Evolutionary conservation across 495 filamentous ascomycete species (phyloP).

Genomic region (Aspergillus coremiiformis): DNA sequence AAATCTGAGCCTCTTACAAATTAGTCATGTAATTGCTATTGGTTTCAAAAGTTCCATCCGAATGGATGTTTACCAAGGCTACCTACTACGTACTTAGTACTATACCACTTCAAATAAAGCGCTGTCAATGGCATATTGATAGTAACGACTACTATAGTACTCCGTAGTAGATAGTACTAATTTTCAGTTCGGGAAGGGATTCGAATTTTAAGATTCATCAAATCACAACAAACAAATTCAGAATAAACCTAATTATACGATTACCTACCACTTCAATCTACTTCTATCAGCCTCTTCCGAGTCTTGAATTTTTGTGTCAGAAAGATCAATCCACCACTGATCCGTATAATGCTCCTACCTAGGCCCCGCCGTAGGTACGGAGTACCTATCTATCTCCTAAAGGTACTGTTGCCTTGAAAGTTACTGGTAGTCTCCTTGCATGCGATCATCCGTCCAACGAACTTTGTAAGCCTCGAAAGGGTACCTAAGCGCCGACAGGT

Average conservation of each 20-base stretch:
- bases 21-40: not conserved
- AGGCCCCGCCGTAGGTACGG: too few species aligned
- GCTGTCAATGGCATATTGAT: too few species aligned
- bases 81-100: too few species aligned
- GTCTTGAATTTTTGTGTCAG: not conserved
- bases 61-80: too few species aligned
- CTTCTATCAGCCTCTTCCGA: not conserved
- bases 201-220: too few species aligned
- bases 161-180: too few species aligned
- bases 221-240: too few species aligned
- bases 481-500: not conserved
- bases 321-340: not conserved
- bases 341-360: not conserved
- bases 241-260: too few species aligned
- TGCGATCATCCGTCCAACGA: not conserved
- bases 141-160: too few species aligned
- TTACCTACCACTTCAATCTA: not conserved
- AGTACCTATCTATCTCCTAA: not conserved
- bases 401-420: not conserved
- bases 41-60: too few species aligned
- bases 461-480: not conserved
- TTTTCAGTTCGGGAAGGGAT: too few species aligned
- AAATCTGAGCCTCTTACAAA: not conserved
- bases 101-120: too few species aligned
- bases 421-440: not conserved